These are phyloP conservation scores for Blepharisma japonicum DNA, from an alignment of 73 alveolate genomes.

Conservation along the genomic window DNA sequence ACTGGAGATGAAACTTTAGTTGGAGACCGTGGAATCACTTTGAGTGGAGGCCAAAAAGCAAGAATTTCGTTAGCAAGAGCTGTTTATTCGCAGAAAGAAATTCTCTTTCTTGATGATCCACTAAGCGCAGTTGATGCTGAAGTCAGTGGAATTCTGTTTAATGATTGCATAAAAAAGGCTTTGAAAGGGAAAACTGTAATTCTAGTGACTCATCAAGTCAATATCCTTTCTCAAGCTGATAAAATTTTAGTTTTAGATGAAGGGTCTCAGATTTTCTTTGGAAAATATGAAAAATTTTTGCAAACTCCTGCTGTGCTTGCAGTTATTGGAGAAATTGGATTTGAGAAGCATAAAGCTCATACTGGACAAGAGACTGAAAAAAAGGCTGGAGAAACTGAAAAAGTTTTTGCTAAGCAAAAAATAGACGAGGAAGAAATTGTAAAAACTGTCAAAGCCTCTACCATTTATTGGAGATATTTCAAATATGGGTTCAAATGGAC, in stretches of 20 bases:
- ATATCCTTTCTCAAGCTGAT: conserved; percentile 29
- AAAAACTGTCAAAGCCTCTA: not conserved
- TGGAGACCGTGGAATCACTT: not conserved
- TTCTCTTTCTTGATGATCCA: conserved; percentile 80
- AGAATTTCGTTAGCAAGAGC: conserved; percentile 84
- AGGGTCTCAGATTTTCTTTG: conserved; percentile 26
- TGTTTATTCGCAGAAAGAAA: conserved; percentile 70
- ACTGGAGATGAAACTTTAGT: not conserved
- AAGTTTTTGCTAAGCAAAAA: not conserved
- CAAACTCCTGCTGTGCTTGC: not conserved
- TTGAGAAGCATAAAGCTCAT: not conserved
- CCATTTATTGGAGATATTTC: not conserved
- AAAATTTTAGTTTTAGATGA: conserved; percentile 46
- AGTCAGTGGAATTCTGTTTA: conserved; percentile 44
- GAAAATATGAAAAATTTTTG: not conserved
- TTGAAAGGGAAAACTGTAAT: conserved; percentile 25
- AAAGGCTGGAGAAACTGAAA: not conserved
- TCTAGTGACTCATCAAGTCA: conserved; percentile 31
- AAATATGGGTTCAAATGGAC: not conserved
- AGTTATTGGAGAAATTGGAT: not conserved
- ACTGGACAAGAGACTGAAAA: not conserved
- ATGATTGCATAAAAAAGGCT: conserved; percentile 20
- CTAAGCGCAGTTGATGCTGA: conserved; percentile 73
- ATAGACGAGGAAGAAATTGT: not conserved
- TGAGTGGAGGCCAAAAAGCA: conserved; percentile 81